Percentiles rank a stretch among this genome's conserved stretches.
phyloP scores from a whole-genome alignment of 768 basidiomycete genomes.

The Naganishia vaughanmartiniae region DNA sequence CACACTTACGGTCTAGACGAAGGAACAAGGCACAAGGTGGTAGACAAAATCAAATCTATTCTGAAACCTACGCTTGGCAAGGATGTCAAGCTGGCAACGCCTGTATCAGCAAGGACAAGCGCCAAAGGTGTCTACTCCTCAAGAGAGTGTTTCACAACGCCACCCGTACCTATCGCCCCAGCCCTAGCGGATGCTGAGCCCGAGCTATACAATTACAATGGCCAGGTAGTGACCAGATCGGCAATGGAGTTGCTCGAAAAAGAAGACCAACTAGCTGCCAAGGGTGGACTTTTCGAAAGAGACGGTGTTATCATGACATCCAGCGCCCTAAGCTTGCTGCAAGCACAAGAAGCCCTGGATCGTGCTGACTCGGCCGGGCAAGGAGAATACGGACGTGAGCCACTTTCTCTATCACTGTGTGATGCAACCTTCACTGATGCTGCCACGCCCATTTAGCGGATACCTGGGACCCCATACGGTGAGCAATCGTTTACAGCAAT shows the following conservation, averaged over 20 bases:
- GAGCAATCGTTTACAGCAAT: neutral
- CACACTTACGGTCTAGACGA: too few species aligned
- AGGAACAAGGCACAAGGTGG: too few species aligned
- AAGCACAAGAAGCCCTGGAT: conserved; percentile 32
- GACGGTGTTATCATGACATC: conserved; percentile 32
- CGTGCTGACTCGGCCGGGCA: conserved; percentile 29
- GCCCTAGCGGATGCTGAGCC: conserved; percentile 1
- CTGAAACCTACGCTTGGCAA: neutral
- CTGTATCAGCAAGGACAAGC: neutral
- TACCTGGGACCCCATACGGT: conserved; percentile 31
- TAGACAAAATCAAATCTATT: neutral
- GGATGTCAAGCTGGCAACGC: too few species aligned
- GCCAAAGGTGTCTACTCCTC: conserved; percentile 1
- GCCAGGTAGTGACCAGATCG: conserved; percentile 30
- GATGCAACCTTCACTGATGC: neutral
- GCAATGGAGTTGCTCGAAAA: conserved; percentile 32
- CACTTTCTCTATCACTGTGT: neutral
- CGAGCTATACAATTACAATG: conserved; percentile 30
- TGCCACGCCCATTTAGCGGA: conserved; percentile 4
- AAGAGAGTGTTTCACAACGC: conserved; percentile 12
- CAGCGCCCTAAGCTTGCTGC: conserved; percentile 29
- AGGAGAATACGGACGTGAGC: conserved; percentile 33
- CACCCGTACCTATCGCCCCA: neutral
- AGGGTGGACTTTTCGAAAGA: conserved; percentile 30
- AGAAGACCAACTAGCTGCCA: conserved; percentile 25